phyloP scores from a whole-genome alignment of 768 basidiomycete species.

The Russula compacta region DNA sequence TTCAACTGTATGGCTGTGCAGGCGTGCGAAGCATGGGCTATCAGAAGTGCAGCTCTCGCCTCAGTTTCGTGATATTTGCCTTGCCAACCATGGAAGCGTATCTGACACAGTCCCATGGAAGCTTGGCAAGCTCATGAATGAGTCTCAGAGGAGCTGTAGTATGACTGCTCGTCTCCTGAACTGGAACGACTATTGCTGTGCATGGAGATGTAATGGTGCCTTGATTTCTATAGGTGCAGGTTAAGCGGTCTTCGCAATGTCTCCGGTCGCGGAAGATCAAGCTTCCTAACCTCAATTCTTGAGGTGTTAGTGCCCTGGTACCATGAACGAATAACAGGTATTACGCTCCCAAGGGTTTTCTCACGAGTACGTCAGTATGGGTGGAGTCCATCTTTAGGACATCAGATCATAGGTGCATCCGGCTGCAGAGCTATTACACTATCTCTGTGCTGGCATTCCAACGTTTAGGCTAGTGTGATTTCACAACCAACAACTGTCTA shows the following conservation, averaged over 20 bases:
- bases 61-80: slow-evolving; percentile 60
- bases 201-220: slow-evolving; percentile 25
- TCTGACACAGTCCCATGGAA: slow-evolving; percentile 30
- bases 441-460: too few species aligned
- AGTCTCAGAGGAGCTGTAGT: slow-evolving; percentile 71
- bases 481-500: too few species aligned
- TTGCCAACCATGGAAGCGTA: slow-evolving; percentile 15
- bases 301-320: too few species aligned
- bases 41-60: slow-evolving; percentile 76
- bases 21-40: slow-evolving; percentile 54
- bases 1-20: slow-evolving; percentile 76
- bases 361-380: too few species aligned
- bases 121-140: slow-evolving; percentile 71
- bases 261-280: slow-evolving; percentile 56
- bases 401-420: too few species aligned
- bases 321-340: too few species aligned
- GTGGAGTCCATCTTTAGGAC: too few species aligned
- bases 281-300: slow-evolving; percentile 36
- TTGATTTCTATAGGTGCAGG: slow-evolving; percentile 51
- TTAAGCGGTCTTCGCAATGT: slow-evolving; percentile 88
- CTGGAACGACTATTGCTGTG: slow-evolving; percentile 76
- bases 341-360: too few species aligned
- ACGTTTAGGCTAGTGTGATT: too few species aligned
- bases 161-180: slow-evolving; percentile 75
- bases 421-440: too few species aligned